Conservation (phyloP, 1,284 basidiomycete genomes). For the Pyrrhoderma noxium region DNA sequence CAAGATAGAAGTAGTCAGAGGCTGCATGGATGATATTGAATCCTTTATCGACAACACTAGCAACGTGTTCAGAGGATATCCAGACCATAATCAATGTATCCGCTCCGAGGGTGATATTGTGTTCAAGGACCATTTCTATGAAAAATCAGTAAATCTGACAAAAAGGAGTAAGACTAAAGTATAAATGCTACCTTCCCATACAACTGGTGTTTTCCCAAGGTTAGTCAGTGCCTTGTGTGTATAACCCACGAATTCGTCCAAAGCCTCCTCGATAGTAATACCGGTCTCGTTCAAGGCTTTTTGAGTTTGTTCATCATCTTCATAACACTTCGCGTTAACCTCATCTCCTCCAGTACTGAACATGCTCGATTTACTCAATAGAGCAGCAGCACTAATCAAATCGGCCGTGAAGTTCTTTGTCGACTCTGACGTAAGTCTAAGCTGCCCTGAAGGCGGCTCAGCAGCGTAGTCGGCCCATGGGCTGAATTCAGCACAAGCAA, state of each 20-base stretch:
- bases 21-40: slow-evolving; percentile 46
- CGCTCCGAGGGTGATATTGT: slow-evolving; percentile 28
- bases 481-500: slow-evolving; percentile 60
- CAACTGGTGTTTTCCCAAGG: slow-evolving; percentile 36
- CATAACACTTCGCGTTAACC: slow-evolving; percentile 37
- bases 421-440: slow-evolving; percentile 31
- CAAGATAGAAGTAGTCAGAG: slow-evolving; percentile 57
- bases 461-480: slow-evolving; percentile 59
- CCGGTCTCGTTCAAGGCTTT: slow-evolving; percentile 24
- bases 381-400: slow-evolving; percentile 26
- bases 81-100: slow-evolving; percentile 41
- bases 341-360: slow-evolving; percentile 48
- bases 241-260: slow-evolving; percentile 32
- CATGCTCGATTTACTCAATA: slow-evolving; percentile 28
- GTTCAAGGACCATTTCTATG: slow-evolving; percentile 28
- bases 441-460: slow-evolving; percentile 43
- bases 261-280: slow-evolving; percentile 30
- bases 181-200: slow-evolving; percentile 36
- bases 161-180: neutral
- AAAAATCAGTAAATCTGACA: slow-evolving; percentile 1
- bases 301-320: slow-evolving; percentile 28
- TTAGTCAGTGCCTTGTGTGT: slow-evolving; percentile 31
- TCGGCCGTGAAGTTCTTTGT: slow-evolving; percentile 28
- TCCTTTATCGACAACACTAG: slow-evolving; percentile 38
- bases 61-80: slow-evolving; percentile 34